Conservation (phyloP, 306 rosid species). For the Dryas octopetala region DNA sequence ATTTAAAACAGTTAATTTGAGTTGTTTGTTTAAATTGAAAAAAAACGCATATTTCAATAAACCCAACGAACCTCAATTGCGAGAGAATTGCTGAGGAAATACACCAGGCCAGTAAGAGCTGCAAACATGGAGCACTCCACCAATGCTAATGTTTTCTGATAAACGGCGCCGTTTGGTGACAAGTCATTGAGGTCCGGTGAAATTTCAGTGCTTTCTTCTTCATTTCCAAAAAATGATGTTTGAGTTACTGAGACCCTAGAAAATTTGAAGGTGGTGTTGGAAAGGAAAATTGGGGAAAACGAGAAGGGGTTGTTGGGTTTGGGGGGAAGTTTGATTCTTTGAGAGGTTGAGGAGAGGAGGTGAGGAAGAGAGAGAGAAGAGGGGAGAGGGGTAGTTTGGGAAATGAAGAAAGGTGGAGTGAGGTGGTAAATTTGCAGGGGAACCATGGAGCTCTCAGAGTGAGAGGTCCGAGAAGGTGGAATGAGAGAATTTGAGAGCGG, state of each 20-base stretch:
- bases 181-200: conserved; percentile 52
- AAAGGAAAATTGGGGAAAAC: conserved; percentile 8
- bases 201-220: conserved; percentile 24
- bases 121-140: conserved; percentile 99
- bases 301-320: conserved; percentile 22
- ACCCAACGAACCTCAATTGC: conserved; percentile 69
- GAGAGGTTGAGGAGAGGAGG: conserved; percentile 16
- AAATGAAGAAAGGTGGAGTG: conserved; percentile 25
- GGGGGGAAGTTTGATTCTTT: conserved; percentile 17
- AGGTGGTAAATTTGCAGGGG: conserved; percentile 46
- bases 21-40: neutral
- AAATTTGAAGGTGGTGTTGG: conserved; percentile 30
- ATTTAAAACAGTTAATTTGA: neutral
- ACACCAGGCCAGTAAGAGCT: conserved; percentile 91
- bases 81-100: conserved; percentile 89
- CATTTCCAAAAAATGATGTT: conserved; percentile 30
- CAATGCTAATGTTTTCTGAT: conserved; percentile 75
- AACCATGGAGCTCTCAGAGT: conserved; percentile 50
- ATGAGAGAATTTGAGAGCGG: neutral
- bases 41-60: neutral
- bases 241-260: conserved; percentile 41
- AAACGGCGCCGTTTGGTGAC: conserved; percentile 63
- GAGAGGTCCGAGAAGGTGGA: neutral
- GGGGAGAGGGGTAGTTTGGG: conserved; percentile 41
- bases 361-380: conserved; percentile 27